Percentiles rank a stretch among this genome's conserved stretches.
Conservation (phyloP, 345 rosid species). For the Arabidopsis thaliana region DNA sequence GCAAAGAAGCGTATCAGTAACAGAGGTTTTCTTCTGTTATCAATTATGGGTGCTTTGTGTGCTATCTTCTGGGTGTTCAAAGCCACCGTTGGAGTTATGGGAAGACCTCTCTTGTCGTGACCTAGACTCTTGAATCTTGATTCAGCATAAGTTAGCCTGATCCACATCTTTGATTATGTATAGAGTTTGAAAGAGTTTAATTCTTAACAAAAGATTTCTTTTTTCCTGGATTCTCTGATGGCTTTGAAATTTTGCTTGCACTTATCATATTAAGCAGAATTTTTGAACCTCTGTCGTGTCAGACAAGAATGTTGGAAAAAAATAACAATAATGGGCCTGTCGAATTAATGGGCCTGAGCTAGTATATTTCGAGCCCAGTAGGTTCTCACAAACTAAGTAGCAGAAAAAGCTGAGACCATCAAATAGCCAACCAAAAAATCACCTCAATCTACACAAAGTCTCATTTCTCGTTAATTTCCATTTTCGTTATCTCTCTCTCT, state of each 20-base stretch:
- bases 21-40: constrained; percentile 57
- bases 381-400: not conserved
- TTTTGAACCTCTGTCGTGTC: no score
- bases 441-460: not conserved
- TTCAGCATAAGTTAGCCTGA: constrained; percentile 26
- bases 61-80: constrained; percentile 69
- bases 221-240: not conserved
- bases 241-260: not conserved
- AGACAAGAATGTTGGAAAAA: no score
- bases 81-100: constrained; percentile 52
- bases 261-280: not conserved
- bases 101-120: constrained; percentile 38
- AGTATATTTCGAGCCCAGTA: not conserved
- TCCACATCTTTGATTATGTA: constrained; percentile 29
- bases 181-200: constrained; percentile 27
- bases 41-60: constrained; percentile 63
- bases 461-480: constrained; percentile 1
- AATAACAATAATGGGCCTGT: not conserved
- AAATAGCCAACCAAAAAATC: constrained; percentile 3
- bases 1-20: constrained; percentile 50
- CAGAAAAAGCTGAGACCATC: not conserved
- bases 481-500: not conserved
- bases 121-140: constrained; percentile 5
- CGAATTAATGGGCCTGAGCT: not conserved
- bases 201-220: not conserved